Evolutionary conservation across 1,284 basidiomycete genomes (phyloP).

Genomic region (Trametes sp.): DNA sequence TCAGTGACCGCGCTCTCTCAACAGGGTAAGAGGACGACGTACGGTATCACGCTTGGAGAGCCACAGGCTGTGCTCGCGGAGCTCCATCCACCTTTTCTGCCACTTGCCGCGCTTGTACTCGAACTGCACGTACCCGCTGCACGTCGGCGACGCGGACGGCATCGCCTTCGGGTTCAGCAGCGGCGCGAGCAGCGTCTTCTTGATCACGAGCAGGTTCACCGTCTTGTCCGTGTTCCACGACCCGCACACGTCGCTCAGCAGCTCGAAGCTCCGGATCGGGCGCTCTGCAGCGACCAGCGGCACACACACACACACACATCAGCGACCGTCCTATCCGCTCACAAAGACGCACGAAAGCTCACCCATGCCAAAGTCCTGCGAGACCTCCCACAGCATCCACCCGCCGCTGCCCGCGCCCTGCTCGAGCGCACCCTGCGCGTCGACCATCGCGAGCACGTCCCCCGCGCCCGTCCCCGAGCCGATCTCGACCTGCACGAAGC

Average conservation of each 20-base stretch:
- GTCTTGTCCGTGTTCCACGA: constrained; percentile 86
- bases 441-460: constrained; percentile 69
- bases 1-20: constrained; percentile 2
- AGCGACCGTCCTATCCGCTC: not conserved
- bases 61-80: constrained; percentile 85
- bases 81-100: constrained; percentile 87
- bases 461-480: constrained; percentile 65
- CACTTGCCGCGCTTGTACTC: constrained; percentile 91
- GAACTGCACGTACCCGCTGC: constrained; percentile 82
- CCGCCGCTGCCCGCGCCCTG: constrained; percentile 62
- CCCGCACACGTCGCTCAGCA: constrained; percentile 73
- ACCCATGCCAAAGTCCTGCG: constrained; percentile 89
- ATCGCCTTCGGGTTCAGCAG: constrained; percentile 68
- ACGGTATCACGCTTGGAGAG: constrained; percentile 81
- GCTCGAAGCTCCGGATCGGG: constrained; percentile 84
- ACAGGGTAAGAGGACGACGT: not conserved
- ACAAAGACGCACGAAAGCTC: constrained; percentile 36
- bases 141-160: constrained; percentile 73
- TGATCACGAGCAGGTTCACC: constrained; percentile 80
- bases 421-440: constrained; percentile 65
- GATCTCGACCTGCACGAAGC: constrained; percentile 75
- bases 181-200: constrained; percentile 68
- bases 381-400: constrained; percentile 84
- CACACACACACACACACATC: not conserved
- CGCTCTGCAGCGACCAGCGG: no score